Evolutionary conservation across 495 filamentous ascomycete species (phyloP), one percentile per base, ranked within the genome.

Genomic region (Aspergillus ostianus): DNA sequence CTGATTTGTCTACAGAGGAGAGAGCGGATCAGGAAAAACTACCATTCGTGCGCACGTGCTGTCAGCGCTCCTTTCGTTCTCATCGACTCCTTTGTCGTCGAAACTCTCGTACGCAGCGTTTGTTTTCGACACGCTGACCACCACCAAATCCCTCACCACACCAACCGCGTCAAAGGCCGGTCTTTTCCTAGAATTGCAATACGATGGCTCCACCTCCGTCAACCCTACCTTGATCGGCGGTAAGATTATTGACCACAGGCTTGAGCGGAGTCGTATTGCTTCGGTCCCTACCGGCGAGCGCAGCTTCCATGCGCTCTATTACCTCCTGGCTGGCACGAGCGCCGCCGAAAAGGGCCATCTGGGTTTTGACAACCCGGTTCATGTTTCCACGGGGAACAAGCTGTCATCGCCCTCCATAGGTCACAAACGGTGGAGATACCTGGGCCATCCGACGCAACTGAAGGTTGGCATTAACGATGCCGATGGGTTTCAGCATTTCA

Each of bases 401-500:
- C 73, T 83, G 20, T 67, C 77, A 0, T 83, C 80, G 0, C 74
- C 82, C 41, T 80, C 77, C n/a, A 66, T 79, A 17, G 80, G 79
- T 20, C 82, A 86, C 62, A 93, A 90, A 76, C 78, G 94, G 71
- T 98, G 94, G 94, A 85, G 90, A 67, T 98, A 97, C 73, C 81
- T 98, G 23, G 94, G 94, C 19, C 94, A 98, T 68, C 93, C 93
- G 2, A 96, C 93, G 0, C 94, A 98, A 69, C 81, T 98, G 27
- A 97, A 96, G 69, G 91, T 98, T 30, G 94, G 94, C 21, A 90
- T 98, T 70, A 97, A 98, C 68, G 94, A 98, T 71, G 78, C 85
- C 4, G 93, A 97, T 67, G 93, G 93, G 0, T 98, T 98, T 74
- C 90, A 95, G 70, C 88, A 97, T 53, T 98, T 98, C 80, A 98